Percentiles rank a stretch among this genome's conserved stretches.
These are phyloP conservation scores for Circinella umbellata DNA, from an alignment of 371 early-diverging fungal species.

Conservation along the genomic window DNA sequence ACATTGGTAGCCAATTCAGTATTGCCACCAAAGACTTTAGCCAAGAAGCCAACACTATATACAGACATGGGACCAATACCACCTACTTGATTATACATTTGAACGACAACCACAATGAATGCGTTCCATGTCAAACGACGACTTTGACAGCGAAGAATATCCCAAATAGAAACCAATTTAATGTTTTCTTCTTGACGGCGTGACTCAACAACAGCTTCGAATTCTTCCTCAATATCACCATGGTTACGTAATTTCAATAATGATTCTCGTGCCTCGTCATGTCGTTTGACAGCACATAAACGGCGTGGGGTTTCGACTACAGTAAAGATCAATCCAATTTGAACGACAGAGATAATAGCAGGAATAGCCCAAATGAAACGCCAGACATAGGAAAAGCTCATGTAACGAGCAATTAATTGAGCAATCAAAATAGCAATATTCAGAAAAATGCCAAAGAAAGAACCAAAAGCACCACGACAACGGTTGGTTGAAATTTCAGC, in stretches of 20 bases:
- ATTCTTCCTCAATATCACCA: conserved; percentile 49
- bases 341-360: conserved; percentile 62
- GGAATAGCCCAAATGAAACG: conserved; percentile 66
- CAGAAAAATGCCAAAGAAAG: conserved; percentile 56
- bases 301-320: conserved; percentile 84
- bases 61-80: conserved; percentile 54
- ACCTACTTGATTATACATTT: conserved; percentile 53
- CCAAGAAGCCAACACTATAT: conserved; percentile 43
- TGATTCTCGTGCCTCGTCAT: conserved; percentile 56
- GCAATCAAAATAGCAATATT: conserved; percentile 80
- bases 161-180: conserved; percentile 39
- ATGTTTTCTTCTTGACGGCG: conserved; percentile 41
- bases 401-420: conserved; percentile 66
- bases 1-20: conserved; percentile 37
- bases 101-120: conserved; percentile 44
- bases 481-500: conserved; percentile 81
- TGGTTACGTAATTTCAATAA: conserved; percentile 65
- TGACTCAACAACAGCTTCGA: conserved; percentile 33
- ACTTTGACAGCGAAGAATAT: conserved; percentile 41
- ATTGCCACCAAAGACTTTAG: conserved; percentile 34
- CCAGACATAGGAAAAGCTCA: conserved; percentile 68
- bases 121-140: conserved; percentile 39
- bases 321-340: conserved; percentile 63
- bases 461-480: conserved; percentile 74
- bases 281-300: conserved; percentile 55